phyloP scores from a whole-genome alignment of 2,329 filamentous ascomycete genomes.

The Fusarium napiforme region DNA sequence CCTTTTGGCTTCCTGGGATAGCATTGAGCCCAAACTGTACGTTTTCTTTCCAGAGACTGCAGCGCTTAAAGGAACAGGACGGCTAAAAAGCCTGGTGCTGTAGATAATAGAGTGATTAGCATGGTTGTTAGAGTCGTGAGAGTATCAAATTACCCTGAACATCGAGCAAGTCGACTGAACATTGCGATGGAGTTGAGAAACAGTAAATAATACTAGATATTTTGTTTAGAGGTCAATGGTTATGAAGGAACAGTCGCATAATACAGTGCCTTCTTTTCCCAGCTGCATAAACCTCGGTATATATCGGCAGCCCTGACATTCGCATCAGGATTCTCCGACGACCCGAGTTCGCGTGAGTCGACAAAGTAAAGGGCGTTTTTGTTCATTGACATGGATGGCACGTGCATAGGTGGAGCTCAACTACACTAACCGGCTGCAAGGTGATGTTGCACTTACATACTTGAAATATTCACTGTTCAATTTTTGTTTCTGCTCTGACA shows the following conservation, averaged over 20 bases:
- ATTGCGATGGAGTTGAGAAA: slow-evolving; percentile 16
- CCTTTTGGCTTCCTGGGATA: not conserved
- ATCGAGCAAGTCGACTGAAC: slow-evolving; percentile 35
- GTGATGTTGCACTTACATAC: not conserved
- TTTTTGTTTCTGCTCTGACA: not conserved
- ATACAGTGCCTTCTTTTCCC: not conserved
- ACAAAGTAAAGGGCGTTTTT: slow-evolving; percentile 31
- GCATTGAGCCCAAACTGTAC: not conserved
- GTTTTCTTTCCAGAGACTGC: not conserved
- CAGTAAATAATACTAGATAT: not conserved
- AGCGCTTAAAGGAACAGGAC: slow-evolving; percentile 7
- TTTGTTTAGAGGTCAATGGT: not conserved
- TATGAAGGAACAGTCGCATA: not conserved
- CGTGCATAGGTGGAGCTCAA: slow-evolving; percentile 3
- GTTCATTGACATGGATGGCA: not conserved
- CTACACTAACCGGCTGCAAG: not conserved
- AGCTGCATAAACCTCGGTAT: slow-evolving; percentile 23
- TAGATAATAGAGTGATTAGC: slow-evolving; percentile 17
- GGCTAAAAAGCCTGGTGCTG: slow-evolving; percentile 31
- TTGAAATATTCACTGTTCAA: not conserved
- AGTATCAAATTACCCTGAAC: slow-evolving; percentile 25
- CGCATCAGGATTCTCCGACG: slow-evolving; percentile 27
- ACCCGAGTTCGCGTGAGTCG: slow-evolving; percentile 6
- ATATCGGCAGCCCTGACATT: slow-evolving; percentile 34
- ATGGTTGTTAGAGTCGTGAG: not conserved